Conservation (phyloP, 495 filamentous ascomycete genomes). For the Oidiodendron maius region DNA sequence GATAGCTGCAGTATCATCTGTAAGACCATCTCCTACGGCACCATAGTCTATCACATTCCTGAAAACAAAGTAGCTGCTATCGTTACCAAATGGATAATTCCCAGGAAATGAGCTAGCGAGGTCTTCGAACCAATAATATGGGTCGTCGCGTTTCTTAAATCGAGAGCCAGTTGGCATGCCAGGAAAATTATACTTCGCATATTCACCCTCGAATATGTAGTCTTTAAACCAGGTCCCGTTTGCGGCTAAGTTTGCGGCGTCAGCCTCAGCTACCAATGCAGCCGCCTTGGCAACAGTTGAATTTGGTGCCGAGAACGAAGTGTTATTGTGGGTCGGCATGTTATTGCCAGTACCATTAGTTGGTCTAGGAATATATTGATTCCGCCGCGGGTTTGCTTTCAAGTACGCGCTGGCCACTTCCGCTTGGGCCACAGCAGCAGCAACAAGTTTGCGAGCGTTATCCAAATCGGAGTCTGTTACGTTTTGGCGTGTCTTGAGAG, state of each 20-base stretch:
- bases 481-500: too few relatives aligned
- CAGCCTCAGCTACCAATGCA: conserved; percentile 5
- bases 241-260: not conserved
- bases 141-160: not conserved
- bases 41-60: not conserved
- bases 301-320: not conserved
- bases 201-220: not conserved
- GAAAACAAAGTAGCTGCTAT: not conserved
- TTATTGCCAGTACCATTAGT: too few relatives aligned
- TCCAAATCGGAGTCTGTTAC: too few relatives aligned
- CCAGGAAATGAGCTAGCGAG: not conserved
- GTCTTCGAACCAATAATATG: not conserved
- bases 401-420: too few relatives aligned
- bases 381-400: too few relatives aligned
- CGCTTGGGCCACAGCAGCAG: too few relatives aligned
- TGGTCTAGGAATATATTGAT: too few relatives aligned
- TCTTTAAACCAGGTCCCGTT: not conserved
- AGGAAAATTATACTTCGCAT: not conserved
- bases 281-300: conserved; percentile 1
- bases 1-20: conserved; percentile 63
- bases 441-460: too few relatives aligned
- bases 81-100: not conserved
- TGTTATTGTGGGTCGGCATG: too few relatives aligned
- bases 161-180: not conserved
- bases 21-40: conserved; percentile 62